Evolutionary conservation across 2,329 filamentous ascomycete species (phyloP), one percentile per base, ranked within the genome.

Genomic region (Hymenoscyphus occultus): DNA sequence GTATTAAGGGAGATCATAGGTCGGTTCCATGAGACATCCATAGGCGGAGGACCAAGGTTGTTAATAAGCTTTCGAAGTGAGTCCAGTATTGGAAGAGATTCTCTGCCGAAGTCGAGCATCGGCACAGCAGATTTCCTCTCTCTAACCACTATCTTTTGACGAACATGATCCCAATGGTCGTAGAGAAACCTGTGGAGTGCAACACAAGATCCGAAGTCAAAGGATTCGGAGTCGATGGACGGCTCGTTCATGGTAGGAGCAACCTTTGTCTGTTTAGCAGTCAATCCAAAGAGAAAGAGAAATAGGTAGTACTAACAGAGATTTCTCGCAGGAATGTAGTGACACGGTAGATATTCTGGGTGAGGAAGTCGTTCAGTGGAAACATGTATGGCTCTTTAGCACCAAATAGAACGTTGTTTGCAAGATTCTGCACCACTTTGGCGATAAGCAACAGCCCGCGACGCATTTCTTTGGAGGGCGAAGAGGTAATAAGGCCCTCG

Each of bases 301-400:
- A 31, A 5, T 45, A 12, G 40, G 32, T n/a, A 35, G 56, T 5
- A 74, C 83, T 74, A 72, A 87, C 87, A 42, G 87, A 90, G 66
- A 90, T 90, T 71, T 89, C 85, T 32, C 86, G 81, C 35, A 90
- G 76, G 70, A 90, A 90, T 0, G 83, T 84, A 1, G 87, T 90
- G 16, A 90, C 86, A 40, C 82, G 79, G 73, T 88, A 89, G 61
- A 90, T 90, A 69, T 90, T 88, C 68, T 88, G 81, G 0, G 86
- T 86, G 28, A 90, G 76, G 67, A 90, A 90, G 65, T 88, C 83
- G 72, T 90, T 90, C 28, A 90, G 77, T 1, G 88, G 86, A 67
- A 86, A 88, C 88, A 90, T 90, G 72, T 89, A 90, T 3, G 86
- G 85, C 72, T 90, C 88, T 74, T 90, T 90, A 40, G 86, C 86